These are phyloP conservation scores for Phaeosphaeria sp. DNA, from an alignment of 2,329 filamentous ascomycete genomes.

Conservation along the genomic window DNA sequence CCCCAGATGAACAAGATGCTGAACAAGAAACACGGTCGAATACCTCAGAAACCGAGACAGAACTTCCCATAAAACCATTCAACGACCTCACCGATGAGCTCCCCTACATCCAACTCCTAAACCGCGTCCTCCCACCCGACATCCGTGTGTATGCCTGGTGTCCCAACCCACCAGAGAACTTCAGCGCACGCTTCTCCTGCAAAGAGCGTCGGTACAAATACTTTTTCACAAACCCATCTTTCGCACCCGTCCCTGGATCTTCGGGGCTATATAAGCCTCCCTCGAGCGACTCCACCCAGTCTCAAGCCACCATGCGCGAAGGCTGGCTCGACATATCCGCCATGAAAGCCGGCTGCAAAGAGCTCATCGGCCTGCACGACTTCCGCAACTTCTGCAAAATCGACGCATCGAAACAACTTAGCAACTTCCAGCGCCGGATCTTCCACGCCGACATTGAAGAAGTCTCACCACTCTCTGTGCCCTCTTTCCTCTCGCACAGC, in stretches of 20 bases:
- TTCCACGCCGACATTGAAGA: conserved; percentile 78
- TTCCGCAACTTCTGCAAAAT: conserved; percentile 98
- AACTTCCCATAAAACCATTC: conserved; percentile 51
- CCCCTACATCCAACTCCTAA: conserved; percentile 81
- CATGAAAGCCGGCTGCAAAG: conserved; percentile 82
- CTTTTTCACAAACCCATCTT: conserved; percentile 96
- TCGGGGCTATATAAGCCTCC: conserved; percentile 54
- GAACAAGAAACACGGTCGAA: conserved; percentile 2
- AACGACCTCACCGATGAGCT: conserved; percentile 81
- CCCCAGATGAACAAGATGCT: conserved; percentile 7
- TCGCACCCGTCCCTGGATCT: conserved; percentile 68
- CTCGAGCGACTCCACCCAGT: background rate
- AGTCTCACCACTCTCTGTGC: conserved; percentile 34
- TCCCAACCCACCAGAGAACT: conserved; percentile 76
- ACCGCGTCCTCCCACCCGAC: conserved; percentile 85
- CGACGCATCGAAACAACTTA: conserved; percentile 87
- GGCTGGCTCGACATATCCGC: conserved; percentile 87
- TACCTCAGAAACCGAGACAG: conserved; percentile 13
- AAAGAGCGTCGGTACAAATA: conserved; percentile 91
- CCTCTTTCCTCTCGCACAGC: conserved; percentile 37
- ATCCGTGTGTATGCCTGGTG: conserved; percentile 95
- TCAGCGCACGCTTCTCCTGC: conserved; percentile 93
- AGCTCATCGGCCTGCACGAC: conserved; percentile 85
- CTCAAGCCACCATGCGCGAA: conserved; percentile 29
- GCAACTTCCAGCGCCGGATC: conserved; percentile 80